Conservation (phyloP, 352 stramenopile genomes). For the Phytophthora colocasiae region DNA sequence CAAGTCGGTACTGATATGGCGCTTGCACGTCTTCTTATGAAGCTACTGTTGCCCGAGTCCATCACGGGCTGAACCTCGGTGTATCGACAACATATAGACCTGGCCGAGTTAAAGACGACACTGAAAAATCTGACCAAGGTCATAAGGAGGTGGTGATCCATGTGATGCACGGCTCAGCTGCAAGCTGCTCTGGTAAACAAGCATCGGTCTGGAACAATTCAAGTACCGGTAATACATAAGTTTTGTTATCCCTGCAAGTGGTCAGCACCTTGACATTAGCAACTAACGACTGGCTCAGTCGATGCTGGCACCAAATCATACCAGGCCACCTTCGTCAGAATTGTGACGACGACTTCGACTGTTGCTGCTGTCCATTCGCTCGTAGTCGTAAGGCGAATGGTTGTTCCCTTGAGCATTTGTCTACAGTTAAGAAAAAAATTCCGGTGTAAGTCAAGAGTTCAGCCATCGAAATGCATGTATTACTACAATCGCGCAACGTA, state of each 20-base stretch:
- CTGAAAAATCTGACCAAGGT: conserved; percentile 20
- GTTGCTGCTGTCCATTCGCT: conserved; percentile 30
- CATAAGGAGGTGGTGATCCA: conserved; percentile 9
- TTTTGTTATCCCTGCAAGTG: conserved; percentile 1
- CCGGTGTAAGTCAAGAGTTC: conserved; percentile 26
- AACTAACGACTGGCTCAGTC: conserved; percentile 17
- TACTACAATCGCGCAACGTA: conserved; percentile 32
- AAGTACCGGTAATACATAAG: conserved; percentile 13
- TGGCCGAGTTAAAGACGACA: conserved; percentile 2
- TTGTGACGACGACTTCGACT: conserved; percentile 8
- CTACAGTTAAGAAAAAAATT: conserved; percentile 15
- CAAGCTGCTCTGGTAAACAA: conserved; percentile 13
- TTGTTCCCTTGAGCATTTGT: conserved; percentile 19
- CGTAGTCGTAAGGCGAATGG: conserved; percentile 26
- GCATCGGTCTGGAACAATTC: background rate
- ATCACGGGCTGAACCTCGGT: conserved; percentile 7
- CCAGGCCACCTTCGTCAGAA: conserved; percentile 28
- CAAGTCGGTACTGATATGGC: conserved; percentile 30
- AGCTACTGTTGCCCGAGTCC: background rate
- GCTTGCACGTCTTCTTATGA: conserved; percentile 3
- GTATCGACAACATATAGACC: background rate
- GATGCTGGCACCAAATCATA: conserved; percentile 26
- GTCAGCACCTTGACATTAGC: conserved; percentile 12
- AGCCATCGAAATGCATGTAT: conserved; percentile 41
- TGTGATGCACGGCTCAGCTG: conserved; percentile 23